Evolutionary conservation across 2,329 filamentous ascomycete species (phyloP), one percentile per base, ranked within the genome.

Genomic region (Paramyrothecium sp.): DNA sequence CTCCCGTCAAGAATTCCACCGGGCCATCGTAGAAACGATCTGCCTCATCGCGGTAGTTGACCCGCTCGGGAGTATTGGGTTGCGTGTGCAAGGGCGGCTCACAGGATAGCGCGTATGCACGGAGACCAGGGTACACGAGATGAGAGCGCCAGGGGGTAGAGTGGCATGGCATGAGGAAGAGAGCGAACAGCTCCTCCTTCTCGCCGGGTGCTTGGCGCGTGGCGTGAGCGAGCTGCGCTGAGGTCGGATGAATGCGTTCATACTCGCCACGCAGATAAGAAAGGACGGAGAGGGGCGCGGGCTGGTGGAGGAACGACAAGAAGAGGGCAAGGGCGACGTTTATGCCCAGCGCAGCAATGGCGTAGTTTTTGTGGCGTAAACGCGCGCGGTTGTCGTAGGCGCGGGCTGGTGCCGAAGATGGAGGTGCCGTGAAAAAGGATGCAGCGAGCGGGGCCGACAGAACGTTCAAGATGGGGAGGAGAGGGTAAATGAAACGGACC

Each of bases 151-250:
- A 98, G 2, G 95, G 94, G 0, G 94, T 98, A 63, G 90, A 91
- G 78, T 99, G 95, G 75, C 95, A 99, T 11, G 95, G 95, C 83
- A 93, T 96, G 22, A 99, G 82, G 75, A 98, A 97, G 20, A 89
- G 89, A 34, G 88, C 85, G 65, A 88, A 88, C 12, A 86, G 79
- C 58, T 84, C 81, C 8, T 68, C 63, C 12, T 64, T 64, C 1
- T 62, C 64, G 61, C 54, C 67, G 60, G 55, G 65, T 56, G 58
- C 64, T 54, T 78, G 68, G 23, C 60, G 57, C 41, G 60, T 53
- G 17, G 34, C 46, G 49, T 67, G 67, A 21, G 65, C 62, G 23
- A 65, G 54, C 3, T 55, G 58, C 7, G 64, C 61, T 46, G 65
- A 59, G 26, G 63, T 41, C 1, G 81, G 77, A 63, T 86, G 81